phyloP scores from a whole-genome alignment of 1,284 basidiomycete genomes.

The Singerocomus rubriflavus region DNA sequence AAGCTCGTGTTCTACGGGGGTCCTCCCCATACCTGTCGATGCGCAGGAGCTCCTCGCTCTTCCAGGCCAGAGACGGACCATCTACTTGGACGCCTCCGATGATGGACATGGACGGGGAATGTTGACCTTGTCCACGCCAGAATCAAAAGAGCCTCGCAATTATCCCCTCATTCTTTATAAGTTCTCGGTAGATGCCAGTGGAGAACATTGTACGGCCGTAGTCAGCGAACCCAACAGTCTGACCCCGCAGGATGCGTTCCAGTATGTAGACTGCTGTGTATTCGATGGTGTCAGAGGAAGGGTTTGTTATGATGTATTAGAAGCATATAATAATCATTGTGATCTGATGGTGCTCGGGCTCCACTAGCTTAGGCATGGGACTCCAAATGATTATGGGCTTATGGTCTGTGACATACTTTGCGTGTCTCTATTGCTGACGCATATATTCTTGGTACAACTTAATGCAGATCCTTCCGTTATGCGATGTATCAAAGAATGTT shows the following conservation, averaged over 20 bases:
- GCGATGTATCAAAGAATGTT: too few species aligned
- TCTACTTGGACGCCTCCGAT: constrained; percentile 14
- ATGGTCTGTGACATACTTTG: background rate
- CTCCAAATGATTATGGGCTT: background rate
- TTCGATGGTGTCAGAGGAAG: constrained; percentile 25
- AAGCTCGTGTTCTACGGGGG: background rate
- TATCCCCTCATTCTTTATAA: constrained; percentile 14
- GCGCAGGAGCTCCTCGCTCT: constrained; percentile 18
- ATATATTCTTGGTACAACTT: background rate
- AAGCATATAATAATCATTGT: background rate
- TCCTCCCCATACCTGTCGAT: constrained; percentile 12
- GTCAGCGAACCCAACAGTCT: constrained; percentile 16
- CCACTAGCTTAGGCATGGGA: constrained; percentile 1
- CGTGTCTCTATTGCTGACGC: background rate
- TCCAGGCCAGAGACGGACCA: constrained; percentile 4
- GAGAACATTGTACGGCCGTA: constrained; percentile 13
- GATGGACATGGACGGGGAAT: constrained; percentile 24
- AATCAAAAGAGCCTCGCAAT: background rate
- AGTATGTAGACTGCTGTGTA: constrained; percentile 2
- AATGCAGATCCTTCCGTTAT: too few species aligned
- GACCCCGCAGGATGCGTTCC: constrained; percentile 6
- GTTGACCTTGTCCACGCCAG: constrained; percentile 8
- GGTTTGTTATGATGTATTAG: constrained; percentile 12
- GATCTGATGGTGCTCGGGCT: constrained; percentile 21
- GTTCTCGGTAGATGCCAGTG: constrained; percentile 21